Evolutionary conservation across 1,284 basidiomycete species (phyloP).

Genomic region (Malassezia furfur): DNA sequence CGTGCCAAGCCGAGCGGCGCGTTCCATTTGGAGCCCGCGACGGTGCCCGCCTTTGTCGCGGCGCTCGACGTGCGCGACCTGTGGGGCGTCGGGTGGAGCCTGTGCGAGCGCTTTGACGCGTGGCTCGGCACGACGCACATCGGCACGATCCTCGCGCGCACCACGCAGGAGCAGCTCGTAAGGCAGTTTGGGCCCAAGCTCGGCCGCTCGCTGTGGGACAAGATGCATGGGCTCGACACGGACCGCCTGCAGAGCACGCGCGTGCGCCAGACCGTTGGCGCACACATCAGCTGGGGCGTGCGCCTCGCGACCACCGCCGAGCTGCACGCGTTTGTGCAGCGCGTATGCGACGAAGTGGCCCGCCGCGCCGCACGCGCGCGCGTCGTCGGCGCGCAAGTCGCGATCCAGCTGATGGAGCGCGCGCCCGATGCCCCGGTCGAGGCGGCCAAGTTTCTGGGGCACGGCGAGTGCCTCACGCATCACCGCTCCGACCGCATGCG

Average conservation of each 20-base stretch:
- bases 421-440: slow-evolving; percentile 78
- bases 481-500: slow-evolving; percentile 62
- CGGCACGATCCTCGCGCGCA: slow-evolving; percentile 53
- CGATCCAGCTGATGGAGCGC: slow-evolving; percentile 70
- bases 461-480: slow-evolving; percentile 74
- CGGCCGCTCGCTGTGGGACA: slow-evolving; percentile 74
- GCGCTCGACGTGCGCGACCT: slow-evolving; percentile 74
- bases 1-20: slow-evolving; percentile 80
- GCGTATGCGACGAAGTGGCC: slow-evolving; percentile 31
- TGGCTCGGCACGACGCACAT: slow-evolving; percentile 66
- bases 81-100: slow-evolving; percentile 68
- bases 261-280: slow-evolving; percentile 27
- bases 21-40: slow-evolving; percentile 62
- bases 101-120: slow-evolving; percentile 51
- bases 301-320: slow-evolving; percentile 74
- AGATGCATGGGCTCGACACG: slow-evolving; percentile 71
- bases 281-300: slow-evolving; percentile 63
- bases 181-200: slow-evolving; percentile 69
- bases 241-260: slow-evolving; percentile 59
- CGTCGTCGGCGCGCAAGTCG: slow-evolving; percentile 64
- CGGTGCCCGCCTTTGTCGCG: slow-evolving; percentile 54
- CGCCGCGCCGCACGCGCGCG: slow-evolving; percentile 55
- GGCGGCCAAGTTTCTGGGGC: slow-evolving; percentile 92
- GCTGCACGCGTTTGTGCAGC: slow-evolving; percentile 54
- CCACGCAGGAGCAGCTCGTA: slow-evolving; percentile 21